Conservation (phyloP, 805 yeast genomes). For the Suhomyces pyralidae region DNA sequence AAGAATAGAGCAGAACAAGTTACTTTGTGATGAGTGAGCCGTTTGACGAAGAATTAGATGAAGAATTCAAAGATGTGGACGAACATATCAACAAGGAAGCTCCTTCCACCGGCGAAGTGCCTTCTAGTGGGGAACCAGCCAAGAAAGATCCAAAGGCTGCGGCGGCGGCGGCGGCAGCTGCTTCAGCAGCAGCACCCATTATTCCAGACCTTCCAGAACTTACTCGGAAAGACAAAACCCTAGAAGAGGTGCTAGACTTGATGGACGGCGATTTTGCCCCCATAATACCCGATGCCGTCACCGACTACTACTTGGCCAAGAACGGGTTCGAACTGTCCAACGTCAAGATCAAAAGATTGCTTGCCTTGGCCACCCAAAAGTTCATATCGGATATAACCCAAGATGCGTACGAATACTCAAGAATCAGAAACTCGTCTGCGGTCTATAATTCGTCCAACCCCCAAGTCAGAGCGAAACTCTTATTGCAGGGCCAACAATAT, state of each 20-base stretch:
- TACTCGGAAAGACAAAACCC: constrained; percentile 73
- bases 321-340: constrained; percentile 84
- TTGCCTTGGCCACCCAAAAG: constrained; percentile 95
- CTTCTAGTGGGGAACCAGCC: not conserved
- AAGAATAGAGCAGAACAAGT: too few relatives aligned
- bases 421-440: constrained; percentile 84
- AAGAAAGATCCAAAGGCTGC: not conserved
- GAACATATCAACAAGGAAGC: constrained; percentile 3
- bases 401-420: constrained; percentile 92
- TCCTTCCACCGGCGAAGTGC: too few relatives aligned
- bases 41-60: constrained; percentile 18
- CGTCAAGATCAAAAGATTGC: constrained; percentile 65
- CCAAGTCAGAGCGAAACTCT: constrained; percentile 77
- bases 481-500: constrained; percentile 62
- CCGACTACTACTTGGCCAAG: constrained; percentile 83
- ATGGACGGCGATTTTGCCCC: constrained; percentile 92
- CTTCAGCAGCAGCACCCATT: constrained; percentile 7
- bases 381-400: constrained; percentile 92
- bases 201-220: constrained; percentile 62
- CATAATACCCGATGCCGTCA: constrained; percentile 87
- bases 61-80: constrained; percentile 22
- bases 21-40: constrained; percentile 1
- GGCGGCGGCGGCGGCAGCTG: constrained; percentile 2
- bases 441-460: constrained; percentile 86
- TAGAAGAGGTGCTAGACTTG: constrained; percentile 78